Evolutionary conservation across 352 stramenopile genomes (phyloP), one percentile per base, ranked within the genome.

Genomic region (Phytophthora capsici): DNA sequence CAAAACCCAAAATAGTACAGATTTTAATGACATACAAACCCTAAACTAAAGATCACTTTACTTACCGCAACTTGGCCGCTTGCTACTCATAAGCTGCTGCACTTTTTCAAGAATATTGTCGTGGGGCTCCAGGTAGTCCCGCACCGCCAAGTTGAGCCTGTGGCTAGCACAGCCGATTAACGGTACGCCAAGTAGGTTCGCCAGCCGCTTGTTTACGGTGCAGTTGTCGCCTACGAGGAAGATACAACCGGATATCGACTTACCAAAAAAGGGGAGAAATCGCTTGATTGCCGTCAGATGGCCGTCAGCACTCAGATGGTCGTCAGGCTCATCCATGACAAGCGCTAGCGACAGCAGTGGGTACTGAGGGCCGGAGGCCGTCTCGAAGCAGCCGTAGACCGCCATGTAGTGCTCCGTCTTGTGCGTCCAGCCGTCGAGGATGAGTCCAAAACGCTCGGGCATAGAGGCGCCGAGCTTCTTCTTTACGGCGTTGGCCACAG

Each of bases 81-180:
- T 60, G 40, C 73, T 68, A 41, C 79, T 5, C 32, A 38, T 38
- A 16, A 46, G 3, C 37, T 78, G 74, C 14, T 63, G 49, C 6
- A 84, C 63, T 22, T 80, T 38, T 32, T 86, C 64, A 3, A 54
- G 12, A 41, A 79, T 62, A 23, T 51, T 59, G 13, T 64, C 59
- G 0, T 38, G 9, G 12, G 45, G 45, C 14, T 9, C 45, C 28
- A 41, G 8, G 16, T 17, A 19, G 8, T 59, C 58, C 12, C 50
- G 36, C 9, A 55, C 55, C n/a, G 53, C 26, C 6, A 53, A 12
- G 28, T 53, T 54, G 5, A 54, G 34, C 16, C 43, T 20, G n/a
- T 57, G 46, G 16, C 34, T 51, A 6, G 25, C 16, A 13, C 56
- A 50, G 25, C 36, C 25, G 36, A 63, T 8, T 1, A 56, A 20